Percentiles rank a stretch among this genome's conserved stretches.
Conservation (phyloP, 2,329 filamentous ascomycete genomes). For the Leptodontidium sp. region DNA sequence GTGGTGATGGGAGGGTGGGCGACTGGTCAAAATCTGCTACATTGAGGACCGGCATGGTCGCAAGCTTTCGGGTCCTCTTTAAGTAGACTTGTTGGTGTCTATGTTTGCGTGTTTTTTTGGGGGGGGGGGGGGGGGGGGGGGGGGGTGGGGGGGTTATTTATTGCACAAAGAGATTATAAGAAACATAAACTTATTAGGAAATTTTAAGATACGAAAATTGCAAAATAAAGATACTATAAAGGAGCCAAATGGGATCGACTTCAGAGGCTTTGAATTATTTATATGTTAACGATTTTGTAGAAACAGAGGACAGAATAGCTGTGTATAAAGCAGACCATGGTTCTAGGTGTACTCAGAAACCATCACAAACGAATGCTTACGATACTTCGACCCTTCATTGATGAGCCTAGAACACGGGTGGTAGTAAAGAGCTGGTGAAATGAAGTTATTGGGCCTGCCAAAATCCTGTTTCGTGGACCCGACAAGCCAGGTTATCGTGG, state of each 20-base stretch:
- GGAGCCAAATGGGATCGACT: not conserved
- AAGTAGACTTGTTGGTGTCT: too few species aligned
- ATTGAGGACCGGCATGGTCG: too few species aligned
- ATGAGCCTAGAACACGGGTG: not conserved
- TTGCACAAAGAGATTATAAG: too few species aligned
- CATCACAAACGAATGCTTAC: not conserved
- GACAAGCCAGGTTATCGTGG: too few species aligned
- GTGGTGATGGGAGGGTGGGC: not conserved
- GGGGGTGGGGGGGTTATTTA: too few species aligned
- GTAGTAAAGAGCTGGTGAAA: not conserved
- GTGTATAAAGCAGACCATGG: not conserved
- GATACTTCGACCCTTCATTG: not conserved
- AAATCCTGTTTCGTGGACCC: not conserved
- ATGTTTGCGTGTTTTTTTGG: too few species aligned
- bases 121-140: too few species aligned
- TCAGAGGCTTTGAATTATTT: not conserved
- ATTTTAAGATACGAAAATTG: too few species aligned
- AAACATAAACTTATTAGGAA: too few species aligned
- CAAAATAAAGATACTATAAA: too few species aligned
- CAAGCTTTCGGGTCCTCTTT: too few species aligned
- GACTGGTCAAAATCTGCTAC: not conserved
- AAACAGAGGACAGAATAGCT: not conserved
- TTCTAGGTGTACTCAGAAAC: not conserved
- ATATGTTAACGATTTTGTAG: not conserved
- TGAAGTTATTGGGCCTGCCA: not conserved